phyloP scores from a whole-genome alignment of 768 basidiomycete species.

The Phaeotremella fagi region DNA sequence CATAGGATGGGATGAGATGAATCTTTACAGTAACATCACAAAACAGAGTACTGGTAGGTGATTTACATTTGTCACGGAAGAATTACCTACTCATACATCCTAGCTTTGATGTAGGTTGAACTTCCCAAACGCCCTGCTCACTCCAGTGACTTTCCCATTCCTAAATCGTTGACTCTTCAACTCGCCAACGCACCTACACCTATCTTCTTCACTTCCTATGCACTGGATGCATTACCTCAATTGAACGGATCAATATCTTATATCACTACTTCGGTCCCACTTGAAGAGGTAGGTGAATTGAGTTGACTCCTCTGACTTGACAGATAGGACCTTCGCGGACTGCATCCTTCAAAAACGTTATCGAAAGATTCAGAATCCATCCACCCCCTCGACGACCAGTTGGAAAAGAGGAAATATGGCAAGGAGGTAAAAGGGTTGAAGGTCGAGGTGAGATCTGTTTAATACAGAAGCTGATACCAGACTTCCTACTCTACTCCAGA shows the following conservation, averaged over 20 bases:
- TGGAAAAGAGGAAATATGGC: slow-evolving; percentile 71
- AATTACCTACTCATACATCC: slow-evolving; percentile 4
- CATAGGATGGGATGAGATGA: slow-evolving; percentile 98
- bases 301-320: neutral
- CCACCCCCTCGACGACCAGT: slow-evolving; percentile 76
- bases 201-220: slow-evolving; percentile 82
- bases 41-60: slow-evolving; percentile 74
- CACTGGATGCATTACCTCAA: slow-evolving; percentile 87
- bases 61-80: neutral
- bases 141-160: slow-evolving; percentile 70
- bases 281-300: slow-evolving; percentile 51
- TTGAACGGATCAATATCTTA: slow-evolving; percentile 89
- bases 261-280: slow-evolving; percentile 81
- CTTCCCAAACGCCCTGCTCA: too few species aligned
- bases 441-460: slow-evolving; percentile 59
- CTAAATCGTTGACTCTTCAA: slow-evolving; percentile 75
- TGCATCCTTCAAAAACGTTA: slow-evolving; percentile 79
- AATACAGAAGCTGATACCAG: slow-evolving; percentile 50
- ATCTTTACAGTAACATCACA: slow-evolving; percentile 82
- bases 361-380: slow-evolving; percentile 80
- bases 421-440: slow-evolving; percentile 72
- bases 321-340: slow-evolving; percentile 39
- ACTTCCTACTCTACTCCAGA: slow-evolving; percentile 89
- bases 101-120: slow-evolving; percentile 66
- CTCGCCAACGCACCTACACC: slow-evolving; percentile 71